Base-by-base conservation (phyloP, 2,329 filamentous ascomycete genomes). In the Aspergillus tanneri region DNA sequence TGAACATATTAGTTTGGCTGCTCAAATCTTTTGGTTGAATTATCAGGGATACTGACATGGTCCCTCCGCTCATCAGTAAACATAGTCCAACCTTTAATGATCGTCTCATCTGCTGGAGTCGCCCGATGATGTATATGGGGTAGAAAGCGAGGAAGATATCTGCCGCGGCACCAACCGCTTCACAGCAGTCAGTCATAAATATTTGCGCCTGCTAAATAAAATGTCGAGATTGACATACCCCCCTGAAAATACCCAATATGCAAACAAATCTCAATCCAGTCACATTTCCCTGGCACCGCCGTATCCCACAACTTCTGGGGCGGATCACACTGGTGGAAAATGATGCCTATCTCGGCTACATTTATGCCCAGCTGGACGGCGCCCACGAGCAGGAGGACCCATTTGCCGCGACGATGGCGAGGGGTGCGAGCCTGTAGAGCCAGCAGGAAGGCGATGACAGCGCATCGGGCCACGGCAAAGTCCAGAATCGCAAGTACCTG, bases 71-170 rank as follows among this genome's bases (percentile, higher is more conserved):
- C 56, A 58, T 53, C 1, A 55, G 35, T 4, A 58, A 28, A 39
- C 56, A 57, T 1, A 58, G 32, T 4, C 56, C 50, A 16, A 58
- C 18, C 19, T 58, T 58, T 2, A 52, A 53, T 1, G 49, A 47
- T 6, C 41, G 14, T 5, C 52, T 56, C 54, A 58, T 57, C 7
- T 52, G 27, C 14, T 57, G 54, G 2, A 57, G 27, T 35, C 50
- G 30, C n/a, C 56, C 49, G 28, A 58, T 55, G 12, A 57, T 51
- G 34, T 53, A 50, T 1, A 57, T 36, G 1, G 56, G 56, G 22
- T 58, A 58, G 11, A 43, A 47, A 2, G 56, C 56, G 10, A 58
- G 30, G 10, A 58, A 47, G 10, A 56, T 48, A 37, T 58, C 56
- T 0, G 43, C 32, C 1, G 40, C 36, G 3, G 54, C 54, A 23